Evolutionary conservation across 1,139 yeast species (phyloP), one percentile per base, ranked within the genome.

Genomic region (Spencermartinsiella ligniputridi): DNA sequence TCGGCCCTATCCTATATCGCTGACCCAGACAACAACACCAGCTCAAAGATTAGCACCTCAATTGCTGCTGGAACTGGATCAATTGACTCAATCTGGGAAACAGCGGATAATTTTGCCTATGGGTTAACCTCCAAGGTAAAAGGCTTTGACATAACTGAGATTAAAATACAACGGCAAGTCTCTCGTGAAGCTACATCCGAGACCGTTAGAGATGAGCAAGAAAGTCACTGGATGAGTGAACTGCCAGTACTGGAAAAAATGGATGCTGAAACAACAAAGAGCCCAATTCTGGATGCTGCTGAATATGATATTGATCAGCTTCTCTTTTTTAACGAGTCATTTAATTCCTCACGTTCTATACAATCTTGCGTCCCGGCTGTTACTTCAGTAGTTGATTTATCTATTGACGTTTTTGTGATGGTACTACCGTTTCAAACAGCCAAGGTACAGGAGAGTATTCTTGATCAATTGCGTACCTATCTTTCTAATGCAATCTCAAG

Each of bases 381-480:
- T 3, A 59, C 68, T 1, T 73, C 87, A 20, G 71, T 85, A 11
- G 76, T 88, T 18, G 96, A 92, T 63, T 64, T 78, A 1, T 82
- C 96, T 0, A 81, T 92, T 56, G 89, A 83, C 49, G 70, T 89
- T 3, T 86, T 89, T 57, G 81, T 85, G 9, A 59, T 75, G 6
- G 73, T 84, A 0, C 84, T 92, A 53, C 88, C 95, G 0, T 71
- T 74, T 49, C 75, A 92, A 54, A 78, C 90, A n/a, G 65, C 78
- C 8, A 86, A 88, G 51, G 84, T 92, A 45, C 97, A 92, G 58
- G 82, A 84, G 46, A 88, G 97, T 1, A 72, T 92, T 30, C 64
- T 92, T 39, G 97, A 90, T 53, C 89, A 83, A 49, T 67, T 92
- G 50, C 74, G 90, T 53, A 70, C 81, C 2, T 76, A 82, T 5